phyloP scores from a whole-genome alignment of 1,284 basidiomycete species.

The Taiwanofungus camphoratus region DNA sequence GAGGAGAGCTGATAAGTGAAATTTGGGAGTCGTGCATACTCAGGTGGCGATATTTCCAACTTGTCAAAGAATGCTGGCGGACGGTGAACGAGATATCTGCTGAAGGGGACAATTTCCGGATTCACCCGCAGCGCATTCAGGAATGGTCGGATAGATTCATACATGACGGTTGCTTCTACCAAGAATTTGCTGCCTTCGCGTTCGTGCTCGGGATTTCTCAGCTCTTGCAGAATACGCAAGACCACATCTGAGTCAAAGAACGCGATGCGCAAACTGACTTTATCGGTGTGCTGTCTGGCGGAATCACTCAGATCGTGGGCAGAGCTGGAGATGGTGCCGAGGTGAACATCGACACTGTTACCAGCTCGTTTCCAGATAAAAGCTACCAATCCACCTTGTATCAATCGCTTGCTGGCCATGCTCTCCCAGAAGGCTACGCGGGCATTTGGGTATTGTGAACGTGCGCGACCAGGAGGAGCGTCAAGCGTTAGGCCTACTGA shows the following conservation, averaged over 20 bases:
- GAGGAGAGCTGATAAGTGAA: slow-evolving; percentile 25
- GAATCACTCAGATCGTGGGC: slow-evolving; percentile 23
- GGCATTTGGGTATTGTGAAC: slow-evolving; percentile 12
- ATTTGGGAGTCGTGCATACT: slow-evolving; percentile 21
- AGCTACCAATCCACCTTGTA: slow-evolving; percentile 25
- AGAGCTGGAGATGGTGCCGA: slow-evolving; percentile 22
- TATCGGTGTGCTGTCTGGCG: slow-evolving; percentile 13
- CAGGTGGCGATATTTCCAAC: slow-evolving; percentile 17
- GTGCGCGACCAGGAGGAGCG: slow-evolving; percentile 24
- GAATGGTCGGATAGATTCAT: slow-evolving; percentile 27
- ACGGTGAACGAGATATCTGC: slow-evolving; percentile 31
- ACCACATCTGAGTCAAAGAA: slow-evolving; percentile 29
- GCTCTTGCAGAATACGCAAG: slow-evolving; percentile 21
- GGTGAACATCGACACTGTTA: slow-evolving; percentile 15
- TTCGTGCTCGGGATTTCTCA: slow-evolving; percentile 24
- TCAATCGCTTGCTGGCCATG: slow-evolving; percentile 32
- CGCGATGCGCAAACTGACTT: slow-evolving; percentile 20
- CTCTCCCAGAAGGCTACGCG: slow-evolving; percentile 25
- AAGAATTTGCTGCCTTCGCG: slow-evolving; percentile 15
- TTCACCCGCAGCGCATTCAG: slow-evolving; percentile 26
- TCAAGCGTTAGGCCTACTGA: slow-evolving; percentile 21
- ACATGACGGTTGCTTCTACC: slow-evolving; percentile 27
- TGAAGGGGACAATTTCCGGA: slow-evolving; percentile 25
- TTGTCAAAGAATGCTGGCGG: slow-evolving; percentile 10
- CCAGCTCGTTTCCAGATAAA: slow-evolving; percentile 29